Base-by-base conservation (phyloP, 768 basidiomycete genomes). In the Mrakia frigida region DNA sequence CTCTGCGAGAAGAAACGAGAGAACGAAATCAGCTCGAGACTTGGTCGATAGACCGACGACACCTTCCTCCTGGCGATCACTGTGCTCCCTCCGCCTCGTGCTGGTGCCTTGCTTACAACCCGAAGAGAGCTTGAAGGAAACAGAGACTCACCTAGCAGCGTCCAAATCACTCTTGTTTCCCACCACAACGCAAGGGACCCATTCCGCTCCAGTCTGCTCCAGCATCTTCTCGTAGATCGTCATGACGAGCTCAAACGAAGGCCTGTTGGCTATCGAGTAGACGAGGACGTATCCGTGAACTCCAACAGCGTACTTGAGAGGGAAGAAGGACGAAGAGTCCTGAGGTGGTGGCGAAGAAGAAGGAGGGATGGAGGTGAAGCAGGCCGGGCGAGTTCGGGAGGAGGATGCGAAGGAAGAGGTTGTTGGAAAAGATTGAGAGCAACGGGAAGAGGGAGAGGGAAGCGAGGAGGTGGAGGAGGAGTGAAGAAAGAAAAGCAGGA, bases 201-300 rank as follows among this genome's bases (percentile, higher is more conserved):
- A 78, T 68, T 78, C 77, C 3, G 77, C 77, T 46, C 77, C 77
- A n/a, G 69, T 78, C 56, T 73, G 72, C 59, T 78, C 77, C 28
- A 78, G 67, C 77, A 78, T 78, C 77, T 78, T 78, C 53, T 78
- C 77, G 52, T 78, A 70, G 68, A 78, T 78, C 28, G 72, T 69
- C 67, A 74, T 65, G 33, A 78, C 72, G 23, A 78, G 73, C 23
- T 78, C 77, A 28, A 78, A 78, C 35, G 77, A 78, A 7, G 63
- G 61, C 56, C 77, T 67, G 59, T 78, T 78, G 46, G 77, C 69
- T 59, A 73, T 78, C 67, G 74, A 75, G 73, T 78, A 78, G 21
- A 78, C 77, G n/a, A 78, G 61, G 23, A 78, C 73, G 56, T 78
- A 78, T 31, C 77, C 77, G 53, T 74, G 73, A 9, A 78, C 53